phyloP scores from a whole-genome alignment of 2,329 filamentous ascomycete genomes.

The Capronia americana region DNA sequence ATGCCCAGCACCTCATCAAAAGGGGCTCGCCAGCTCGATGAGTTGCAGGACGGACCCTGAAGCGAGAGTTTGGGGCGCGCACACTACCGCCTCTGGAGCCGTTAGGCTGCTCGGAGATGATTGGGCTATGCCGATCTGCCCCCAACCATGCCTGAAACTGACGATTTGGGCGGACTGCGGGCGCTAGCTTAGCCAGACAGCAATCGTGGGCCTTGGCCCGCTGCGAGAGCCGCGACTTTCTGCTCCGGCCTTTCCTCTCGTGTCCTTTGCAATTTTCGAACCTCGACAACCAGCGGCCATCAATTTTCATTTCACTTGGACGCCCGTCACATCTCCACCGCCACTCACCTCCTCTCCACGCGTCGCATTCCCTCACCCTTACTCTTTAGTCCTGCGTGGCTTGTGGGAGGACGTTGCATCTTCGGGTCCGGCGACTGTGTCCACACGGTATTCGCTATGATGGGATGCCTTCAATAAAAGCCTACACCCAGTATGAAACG shows the following conservation, averaged over 20 bases:
- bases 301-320: conserved; percentile 28
- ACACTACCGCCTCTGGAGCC: conserved; percentile 1
- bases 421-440: conserved; percentile 11
- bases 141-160: conserved; percentile 11
- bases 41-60: conserved; percentile 7
- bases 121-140: conserved; percentile 17
- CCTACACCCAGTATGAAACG: conserved; percentile 84
- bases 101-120: conserved; percentile 9
- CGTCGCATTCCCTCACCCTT: conserved; percentile 24
- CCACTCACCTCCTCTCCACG: conserved; percentile 21
- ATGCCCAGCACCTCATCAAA: conserved; percentile 18
- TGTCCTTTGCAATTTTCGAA: conserved; percentile 22
- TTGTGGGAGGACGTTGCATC: conserved; percentile 9
- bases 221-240: not conserved
- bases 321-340: conserved; percentile 44
- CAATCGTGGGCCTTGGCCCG: not conserved
- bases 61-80: conserved; percentile 18
- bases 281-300: conserved; percentile 1
- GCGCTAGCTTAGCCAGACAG: conserved; percentile 2
- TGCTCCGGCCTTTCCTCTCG: not conserved
- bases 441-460: conserved; percentile 34
- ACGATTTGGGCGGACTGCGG: not conserved
- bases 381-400: not conserved
- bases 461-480: conserved; percentile 66
- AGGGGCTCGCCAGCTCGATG: conserved; percentile 17